Evolutionary conservation across 129 eudicot species (phyloP), one percentile per base, ranked within the genome.

Genomic region (Mikania micrantha): DNA sequence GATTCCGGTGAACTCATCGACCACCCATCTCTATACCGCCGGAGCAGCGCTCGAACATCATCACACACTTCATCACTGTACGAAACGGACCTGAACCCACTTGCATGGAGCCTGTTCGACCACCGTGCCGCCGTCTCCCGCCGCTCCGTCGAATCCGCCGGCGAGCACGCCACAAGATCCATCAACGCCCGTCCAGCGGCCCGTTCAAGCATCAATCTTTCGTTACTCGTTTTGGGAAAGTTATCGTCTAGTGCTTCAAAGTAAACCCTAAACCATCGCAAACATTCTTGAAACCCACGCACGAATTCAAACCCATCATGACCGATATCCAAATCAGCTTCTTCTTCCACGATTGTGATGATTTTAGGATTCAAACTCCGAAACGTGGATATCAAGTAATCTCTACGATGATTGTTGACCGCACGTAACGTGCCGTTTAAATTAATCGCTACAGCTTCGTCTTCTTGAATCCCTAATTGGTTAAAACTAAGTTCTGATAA

Each of bases 11-110:
- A 81, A 19, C 58, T 72, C 95, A 90, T 87, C 49, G 94, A 64
- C 99, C 99, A 94, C 22, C 99, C 99, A 24, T 89, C 99, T 66
- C 78, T 90, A 34, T 94, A 94, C 91, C 99, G 85, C 83, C 94
- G 79, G 74, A 94, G 67, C 63, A 94, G 65, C 17, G 99, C 91
- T 25, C 97, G 64, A 3, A 90, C 99, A n/a, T 94, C 99, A 27
- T 90, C 99, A 20, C 93, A 71, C 45, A 94, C 97, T 65, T 94
- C 99, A 15, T 94, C 99, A 16, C 90, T 87, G 31, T 71, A 90
- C 44, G 70, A 41, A 20, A 73, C 77, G 7, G 83, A 67, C 0
- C 77, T 68, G 42, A 82, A 87, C 19, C 97, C 97, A 7, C 75
- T 77, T 2, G 53, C 82, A 50, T 62, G 78, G 59, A 94, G 27